phyloP scores from a whole-genome alignment of 495 filamentous ascomycete species.

The Aspergillus nanangensis region DNA sequence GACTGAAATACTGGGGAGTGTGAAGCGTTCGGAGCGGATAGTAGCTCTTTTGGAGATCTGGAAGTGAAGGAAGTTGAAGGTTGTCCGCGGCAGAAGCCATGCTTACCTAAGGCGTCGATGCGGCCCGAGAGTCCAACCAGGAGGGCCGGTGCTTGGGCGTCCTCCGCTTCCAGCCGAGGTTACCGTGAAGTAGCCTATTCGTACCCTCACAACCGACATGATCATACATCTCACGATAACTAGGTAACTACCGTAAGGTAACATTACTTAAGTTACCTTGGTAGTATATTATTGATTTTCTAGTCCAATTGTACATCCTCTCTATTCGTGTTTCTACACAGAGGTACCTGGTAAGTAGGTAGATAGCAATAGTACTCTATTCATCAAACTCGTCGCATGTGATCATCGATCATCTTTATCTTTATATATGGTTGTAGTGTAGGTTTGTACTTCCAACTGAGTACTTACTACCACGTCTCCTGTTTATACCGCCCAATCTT shows the following conservation, averaged over 20 bases:
- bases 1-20: conserved; percentile 7
- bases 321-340: too few relatives aligned
- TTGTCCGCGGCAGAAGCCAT: conserved; percentile 17
- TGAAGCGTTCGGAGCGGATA: conserved; percentile 11
- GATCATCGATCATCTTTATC: background rate
- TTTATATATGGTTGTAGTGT: background rate
- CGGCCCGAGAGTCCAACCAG: conserved; percentile 40
- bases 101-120: conserved; percentile 24
- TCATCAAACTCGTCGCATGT: background rate
- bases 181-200: conserved; percentile 10
- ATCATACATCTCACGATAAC: too few relatives aligned
- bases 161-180: conserved; percentile 36
- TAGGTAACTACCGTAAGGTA: too few relatives aligned
- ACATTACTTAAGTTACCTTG: too few relatives aligned
- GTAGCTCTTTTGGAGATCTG: conserved; percentile 5
- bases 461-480: conserved; percentile 77
- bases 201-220: too few relatives aligned
- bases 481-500: conserved; percentile 68
- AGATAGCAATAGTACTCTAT: too few relatives aligned
- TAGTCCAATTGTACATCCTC: too few relatives aligned
- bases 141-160: too few relatives aligned
- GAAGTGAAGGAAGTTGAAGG: background rate
- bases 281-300: too few relatives aligned
- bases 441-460: background rate
- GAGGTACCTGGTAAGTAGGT: too few relatives aligned